Conservation (phyloP, 2,329 filamentous ascomycete species). For the Boeremia lycopersici region DNA sequence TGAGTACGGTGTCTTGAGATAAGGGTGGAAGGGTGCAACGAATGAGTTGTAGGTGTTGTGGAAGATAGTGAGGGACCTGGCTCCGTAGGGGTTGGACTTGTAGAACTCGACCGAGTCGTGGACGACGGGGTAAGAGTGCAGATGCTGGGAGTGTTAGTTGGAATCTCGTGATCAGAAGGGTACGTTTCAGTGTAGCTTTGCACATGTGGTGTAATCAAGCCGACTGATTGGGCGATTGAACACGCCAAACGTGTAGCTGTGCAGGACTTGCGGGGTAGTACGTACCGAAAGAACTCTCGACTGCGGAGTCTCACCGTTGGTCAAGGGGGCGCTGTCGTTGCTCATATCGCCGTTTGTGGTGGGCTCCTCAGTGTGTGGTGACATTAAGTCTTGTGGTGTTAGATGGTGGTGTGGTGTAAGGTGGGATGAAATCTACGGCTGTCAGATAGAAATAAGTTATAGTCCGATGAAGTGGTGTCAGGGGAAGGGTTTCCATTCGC, state of each 20-base stretch:
- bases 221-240: constrained; percentile 17
- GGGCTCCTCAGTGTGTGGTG: constrained; percentile 44
- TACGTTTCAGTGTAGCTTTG: background rate
- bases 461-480: constrained; percentile 19
- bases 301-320: constrained; percentile 49
- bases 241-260: constrained; percentile 6
- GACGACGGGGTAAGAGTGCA: constrained; percentile 83
- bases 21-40: constrained; percentile 77
- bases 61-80: constrained; percentile 78
- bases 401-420: constrained; percentile 14
- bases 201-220: constrained; percentile 2
- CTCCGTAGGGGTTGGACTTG: constrained; percentile 81
- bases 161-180: constrained; percentile 2
- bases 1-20: constrained; percentile 77
- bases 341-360: constrained; percentile 42
- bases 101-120: constrained; percentile 78
- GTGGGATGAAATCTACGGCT: constrained; percentile 11
- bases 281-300: constrained; percentile 50
- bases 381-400: constrained; percentile 24
- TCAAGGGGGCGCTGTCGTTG: constrained; percentile 38
- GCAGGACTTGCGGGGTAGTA: constrained; percentile 14
- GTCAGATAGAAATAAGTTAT: constrained; percentile 15
- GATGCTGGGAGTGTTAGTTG: constrained; percentile 64
- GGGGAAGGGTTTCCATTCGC: constrained; percentile 13
- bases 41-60: constrained; percentile 77